A percentile compares a stretch with the other conserved stretches of the same genome.
Evolutionary conservation across 208 protist genomes (phyloP).

Genomic region (Wallacemonas sp.): DNA sequence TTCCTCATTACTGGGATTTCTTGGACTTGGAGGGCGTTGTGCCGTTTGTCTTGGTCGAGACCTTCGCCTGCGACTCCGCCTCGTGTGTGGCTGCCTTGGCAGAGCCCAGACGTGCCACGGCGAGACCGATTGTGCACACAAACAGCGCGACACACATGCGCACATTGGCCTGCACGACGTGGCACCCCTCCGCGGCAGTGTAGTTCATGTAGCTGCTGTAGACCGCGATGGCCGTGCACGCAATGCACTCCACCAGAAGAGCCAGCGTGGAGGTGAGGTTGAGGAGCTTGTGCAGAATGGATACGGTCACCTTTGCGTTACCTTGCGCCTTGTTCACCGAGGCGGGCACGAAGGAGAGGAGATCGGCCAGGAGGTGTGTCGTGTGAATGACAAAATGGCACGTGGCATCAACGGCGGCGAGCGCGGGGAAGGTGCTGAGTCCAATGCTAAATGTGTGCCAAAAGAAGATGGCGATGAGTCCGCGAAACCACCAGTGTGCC

Average conservation of each 20-base stretch:
- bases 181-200: conserved; percentile 32
- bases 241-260: conserved; percentile 33
- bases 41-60: not conserved
- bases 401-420: conserved; percentile 16
- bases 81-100: not conserved
- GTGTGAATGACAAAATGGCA: conserved; percentile 12
- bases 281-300: conserved; percentile 9
- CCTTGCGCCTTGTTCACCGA: conserved; percentile 19
- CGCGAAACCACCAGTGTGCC: conserved; percentile 44
- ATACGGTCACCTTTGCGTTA: conserved; percentile 16
- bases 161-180: conserved; percentile 41
- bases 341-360: conserved; percentile 24
- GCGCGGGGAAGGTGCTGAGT: conserved; percentile 36
- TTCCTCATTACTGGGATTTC: conserved; percentile 29
- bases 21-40: not conserved
- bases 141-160: conserved; percentile 51
- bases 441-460: conserved; percentile 59
- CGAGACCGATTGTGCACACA: conserved; percentile 28
- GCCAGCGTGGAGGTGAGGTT: conserved; percentile 14
- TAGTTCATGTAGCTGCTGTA: conserved; percentile 55
- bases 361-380: conserved; percentile 1
- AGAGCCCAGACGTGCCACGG: conserved; percentile 22
- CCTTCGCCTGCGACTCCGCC: not conserved
- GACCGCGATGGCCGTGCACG: conserved; percentile 29
- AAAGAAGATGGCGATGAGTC: conserved; percentile 35